Conservation (phyloP, 768 basidiomycete species). For the Basidioascus undulatus region DNA sequence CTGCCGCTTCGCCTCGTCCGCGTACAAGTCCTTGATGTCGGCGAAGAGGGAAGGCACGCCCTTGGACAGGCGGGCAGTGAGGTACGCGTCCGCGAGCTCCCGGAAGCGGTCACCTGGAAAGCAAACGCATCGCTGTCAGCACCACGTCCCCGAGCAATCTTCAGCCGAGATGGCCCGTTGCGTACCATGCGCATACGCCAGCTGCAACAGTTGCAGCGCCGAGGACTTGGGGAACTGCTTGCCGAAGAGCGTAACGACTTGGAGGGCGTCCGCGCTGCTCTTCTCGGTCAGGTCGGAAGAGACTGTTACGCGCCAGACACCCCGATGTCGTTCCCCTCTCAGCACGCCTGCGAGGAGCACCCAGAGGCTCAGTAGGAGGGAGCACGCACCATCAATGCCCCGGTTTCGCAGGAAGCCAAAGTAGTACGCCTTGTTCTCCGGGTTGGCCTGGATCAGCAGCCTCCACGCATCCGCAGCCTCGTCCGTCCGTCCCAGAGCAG, state of each 20-base stretch:
- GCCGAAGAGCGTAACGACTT: conserved; percentile 34
- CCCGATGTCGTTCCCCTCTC: background rate
- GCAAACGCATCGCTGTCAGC: background rate
- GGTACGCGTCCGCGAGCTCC: conserved; percentile 36
- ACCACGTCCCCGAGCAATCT: too few species aligned
- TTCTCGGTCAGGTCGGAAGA: conserved; percentile 31
- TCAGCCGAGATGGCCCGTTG: too few species aligned
- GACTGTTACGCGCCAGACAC: too few species aligned
- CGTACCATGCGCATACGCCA: too few species aligned
- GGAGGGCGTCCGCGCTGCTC: conserved; percentile 29
- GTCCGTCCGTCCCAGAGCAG: conserved; percentile 32
- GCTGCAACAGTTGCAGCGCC: too few species aligned
- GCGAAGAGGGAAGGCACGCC: conserved; percentile 84
- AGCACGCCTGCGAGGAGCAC: background rate
- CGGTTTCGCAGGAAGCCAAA: conserved; percentile 40
- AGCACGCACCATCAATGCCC: conserved; percentile 24
- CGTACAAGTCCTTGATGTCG: conserved; percentile 68
- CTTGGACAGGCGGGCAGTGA: conserved; percentile 43
- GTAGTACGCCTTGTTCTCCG: conserved; percentile 64
- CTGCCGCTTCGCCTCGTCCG: conserved; percentile 35
- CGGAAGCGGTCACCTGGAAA: conserved; percentile 42
- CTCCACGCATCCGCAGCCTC: conserved; percentile 66
- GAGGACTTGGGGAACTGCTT: conserved; percentile 39
- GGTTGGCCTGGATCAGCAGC: conserved; percentile 56
- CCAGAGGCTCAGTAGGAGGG: background rate